These are phyloP conservation scores for Citrus sp. DNA, from an alignment of 345 rosid genomes.

Conservation along the genomic window DNA sequence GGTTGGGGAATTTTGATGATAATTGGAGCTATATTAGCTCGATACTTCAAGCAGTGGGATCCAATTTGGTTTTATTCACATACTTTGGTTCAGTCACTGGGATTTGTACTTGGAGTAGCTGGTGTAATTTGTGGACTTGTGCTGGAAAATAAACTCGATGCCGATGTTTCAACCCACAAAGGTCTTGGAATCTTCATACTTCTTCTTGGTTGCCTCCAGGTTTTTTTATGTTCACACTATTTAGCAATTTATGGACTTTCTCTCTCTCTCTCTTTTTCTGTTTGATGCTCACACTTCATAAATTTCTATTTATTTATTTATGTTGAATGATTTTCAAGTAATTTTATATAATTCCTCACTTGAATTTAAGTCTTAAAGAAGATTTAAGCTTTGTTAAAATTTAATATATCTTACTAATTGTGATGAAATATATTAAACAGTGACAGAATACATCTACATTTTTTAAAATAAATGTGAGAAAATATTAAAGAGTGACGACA, in stretches of 20 bases:
- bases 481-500: no score
- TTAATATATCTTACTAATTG: no score
- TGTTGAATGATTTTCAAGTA: no score
- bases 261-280: neutral
- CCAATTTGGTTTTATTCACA: constrained; percentile 77
- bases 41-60: constrained; percentile 54
- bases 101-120: constrained; percentile 47
- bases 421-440: no score
- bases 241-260: neutral
- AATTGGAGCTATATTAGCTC: constrained; percentile 57
- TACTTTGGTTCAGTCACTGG: constrained; percentile 41
- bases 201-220: constrained; percentile 82
- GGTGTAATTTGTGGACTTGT: constrained; percentile 65
- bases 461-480: no score
- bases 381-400: no score
- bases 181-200: constrained; percentile 66
- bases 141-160: constrained; percentile 38
- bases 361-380: no score
- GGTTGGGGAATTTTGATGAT: constrained; percentile 75
- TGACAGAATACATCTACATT: no score
- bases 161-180: constrained; percentile 54
- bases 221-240: neutral
- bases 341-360: no score
- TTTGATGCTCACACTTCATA: neutral
- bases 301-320: no score